Conservation (phyloP, 148 eudicot species). For the Diospyros kaki region DNA sequence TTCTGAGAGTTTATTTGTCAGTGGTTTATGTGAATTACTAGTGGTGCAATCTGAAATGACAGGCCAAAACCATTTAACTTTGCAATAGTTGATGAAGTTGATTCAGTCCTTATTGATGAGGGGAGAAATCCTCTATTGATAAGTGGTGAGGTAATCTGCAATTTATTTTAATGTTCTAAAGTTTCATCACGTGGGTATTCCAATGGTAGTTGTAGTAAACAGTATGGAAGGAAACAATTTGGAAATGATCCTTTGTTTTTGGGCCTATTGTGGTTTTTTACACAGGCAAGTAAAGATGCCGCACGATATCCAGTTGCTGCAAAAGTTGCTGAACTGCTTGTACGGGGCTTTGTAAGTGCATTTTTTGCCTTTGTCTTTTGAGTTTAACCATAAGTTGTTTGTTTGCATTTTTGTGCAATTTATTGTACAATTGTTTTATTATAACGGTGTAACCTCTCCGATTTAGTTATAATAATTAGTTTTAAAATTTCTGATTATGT, state of each 20-base stretch:
- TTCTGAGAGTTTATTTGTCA: neutral
- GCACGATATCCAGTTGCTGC: constrained; percentile 98
- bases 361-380: constrained; percentile 5
- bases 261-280: neutral
- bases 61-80: constrained; percentile 99
- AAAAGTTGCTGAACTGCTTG: constrained; percentile 91
- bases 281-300: constrained; percentile 82
- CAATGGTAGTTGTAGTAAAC: neutral
- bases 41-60: constrained; percentile 16
- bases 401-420: neutral
- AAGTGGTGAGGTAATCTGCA: constrained; percentile 73
- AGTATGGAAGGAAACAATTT: constrained; percentile 1
- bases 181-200: too few species aligned
- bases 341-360: constrained; percentile 58
- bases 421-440: neutral
- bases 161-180: neutral
- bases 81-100: constrained; percentile 98
- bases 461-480: neutral
- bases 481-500: constrained; percentile 6
- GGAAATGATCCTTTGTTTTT: neutral
- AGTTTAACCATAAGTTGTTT: neutral
- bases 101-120: constrained; percentile 97
- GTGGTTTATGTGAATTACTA: constrained; percentile 7
- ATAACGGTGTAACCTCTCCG: neutral
- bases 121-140: constrained; percentile 94